phyloP scores from a whole-genome alignment of 2,329 filamentous ascomycete species.

The Alternaria sp. region DNA sequence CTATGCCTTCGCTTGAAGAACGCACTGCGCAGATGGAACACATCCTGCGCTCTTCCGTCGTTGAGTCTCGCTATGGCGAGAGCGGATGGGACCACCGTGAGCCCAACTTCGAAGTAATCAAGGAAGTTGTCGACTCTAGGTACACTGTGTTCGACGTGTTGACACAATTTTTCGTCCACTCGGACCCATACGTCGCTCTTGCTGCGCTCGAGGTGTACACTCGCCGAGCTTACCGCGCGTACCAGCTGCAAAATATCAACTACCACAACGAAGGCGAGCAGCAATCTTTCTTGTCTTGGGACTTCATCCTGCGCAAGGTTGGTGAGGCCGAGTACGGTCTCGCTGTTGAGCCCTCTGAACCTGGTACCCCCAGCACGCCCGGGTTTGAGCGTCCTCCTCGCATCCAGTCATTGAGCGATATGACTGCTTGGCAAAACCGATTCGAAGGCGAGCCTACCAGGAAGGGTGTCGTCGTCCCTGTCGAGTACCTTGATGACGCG shows the following conservation, averaged over 20 bases:
- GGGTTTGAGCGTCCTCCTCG: slow-evolving; percentile 72
- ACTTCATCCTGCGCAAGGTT: slow-evolving; percentile 93
- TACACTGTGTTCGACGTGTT: slow-evolving; percentile 98
- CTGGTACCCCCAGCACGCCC: slow-evolving; percentile 75
- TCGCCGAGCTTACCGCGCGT: slow-evolving; percentile 95
- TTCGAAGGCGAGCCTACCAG: slow-evolving; percentile 77
- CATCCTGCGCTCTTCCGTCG: slow-evolving; percentile 92
- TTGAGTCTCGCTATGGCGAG: slow-evolving; percentile 97
- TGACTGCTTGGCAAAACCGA: slow-evolving; percentile 84
- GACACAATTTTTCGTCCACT: slow-evolving; percentile 92
- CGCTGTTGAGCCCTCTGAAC: slow-evolving; percentile 78
- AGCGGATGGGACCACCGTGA: slow-evolving; percentile 96
- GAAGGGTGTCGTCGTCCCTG: slow-evolving; percentile 93
- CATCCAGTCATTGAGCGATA: slow-evolving; percentile 94
- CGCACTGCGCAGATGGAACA: slow-evolving; percentile 97
- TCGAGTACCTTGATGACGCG: slow-evolving; percentile 91
- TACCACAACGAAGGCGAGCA: slow-evolving; percentile 82
- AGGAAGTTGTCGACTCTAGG: slow-evolving; percentile 98
- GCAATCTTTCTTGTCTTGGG: slow-evolving; percentile 87
- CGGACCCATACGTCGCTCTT: slow-evolving; percentile 91
- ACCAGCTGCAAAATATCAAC: slow-evolving; percentile 86
- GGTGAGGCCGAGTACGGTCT: slow-evolving; percentile 90
- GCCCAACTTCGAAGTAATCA: slow-evolving; percentile 87
- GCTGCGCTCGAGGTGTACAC: slow-evolving; percentile 96
- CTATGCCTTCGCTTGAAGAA: slow-evolving; percentile 94